phyloP scores from a whole-genome alignment of 768 basidiomycete species.

The Daedaleopsis sinensis region DNA sequence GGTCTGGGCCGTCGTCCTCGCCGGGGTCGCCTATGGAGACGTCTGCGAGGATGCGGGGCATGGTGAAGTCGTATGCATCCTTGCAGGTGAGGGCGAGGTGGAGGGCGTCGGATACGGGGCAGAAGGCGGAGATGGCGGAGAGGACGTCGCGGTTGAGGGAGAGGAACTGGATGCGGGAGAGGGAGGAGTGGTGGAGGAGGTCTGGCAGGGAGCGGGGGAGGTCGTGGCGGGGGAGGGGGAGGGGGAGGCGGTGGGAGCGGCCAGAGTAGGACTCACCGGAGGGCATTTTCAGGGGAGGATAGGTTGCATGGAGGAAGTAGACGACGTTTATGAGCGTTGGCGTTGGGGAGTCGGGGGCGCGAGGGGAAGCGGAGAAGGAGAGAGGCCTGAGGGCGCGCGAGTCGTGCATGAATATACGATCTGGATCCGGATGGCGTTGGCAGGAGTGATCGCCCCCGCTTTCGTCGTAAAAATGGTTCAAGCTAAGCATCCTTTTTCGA shows the following conservation, averaged over 20 bases:
- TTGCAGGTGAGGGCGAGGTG: slow-evolving; percentile 21
- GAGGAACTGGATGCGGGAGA: slow-evolving; percentile 15
- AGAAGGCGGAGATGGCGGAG: slow-evolving; percentile 20
- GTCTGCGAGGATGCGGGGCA: slow-evolving; percentile 22
- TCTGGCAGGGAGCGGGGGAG: not conserved
- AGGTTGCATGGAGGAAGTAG: slow-evolving; percentile 15
- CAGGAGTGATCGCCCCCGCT: slow-evolving; percentile 16
- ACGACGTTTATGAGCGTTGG: slow-evolving; percentile 3
- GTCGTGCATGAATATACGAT: slow-evolving; percentile 19
- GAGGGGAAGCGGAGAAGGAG: slow-evolving; percentile 4
- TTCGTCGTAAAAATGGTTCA: slow-evolving; percentile 11
- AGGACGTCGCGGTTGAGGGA: slow-evolving; percentile 25
- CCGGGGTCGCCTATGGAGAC: slow-evolving; percentile 20
- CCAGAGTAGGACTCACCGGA: slow-evolving; percentile 14
- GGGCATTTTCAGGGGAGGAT: slow-evolving; percentile 9
- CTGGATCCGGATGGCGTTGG: slow-evolving; percentile 21
- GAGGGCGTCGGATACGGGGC: slow-evolving; percentile 18
- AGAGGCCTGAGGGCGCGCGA: slow-evolving; percentile 1
- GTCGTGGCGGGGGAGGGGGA: not conserved
- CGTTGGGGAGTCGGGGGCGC: not conserved
- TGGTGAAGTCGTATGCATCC: slow-evolving; percentile 18
- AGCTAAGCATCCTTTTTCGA: not conserved
- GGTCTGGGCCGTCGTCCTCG: slow-evolving; percentile 15
- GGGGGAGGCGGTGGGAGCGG: not conserved
- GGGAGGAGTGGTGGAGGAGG: not conserved